phyloP scores from a whole-genome alignment of 257 asterid genomes.

The Knoxia roxburghii region DNA sequence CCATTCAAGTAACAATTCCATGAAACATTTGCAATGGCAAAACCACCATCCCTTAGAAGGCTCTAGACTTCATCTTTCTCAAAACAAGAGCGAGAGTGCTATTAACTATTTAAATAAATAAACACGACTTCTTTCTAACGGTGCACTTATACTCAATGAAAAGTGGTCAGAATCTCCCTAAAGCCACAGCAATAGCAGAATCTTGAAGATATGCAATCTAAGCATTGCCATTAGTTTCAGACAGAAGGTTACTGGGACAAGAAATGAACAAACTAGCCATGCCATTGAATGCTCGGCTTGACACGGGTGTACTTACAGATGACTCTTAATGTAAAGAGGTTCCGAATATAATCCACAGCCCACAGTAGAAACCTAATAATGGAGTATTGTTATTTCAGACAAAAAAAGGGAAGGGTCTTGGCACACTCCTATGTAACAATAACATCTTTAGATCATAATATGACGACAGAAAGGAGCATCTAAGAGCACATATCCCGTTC shows the following conservation, averaged over 20 bases:
- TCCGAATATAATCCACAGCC: no score
- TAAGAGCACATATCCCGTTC: not conserved
- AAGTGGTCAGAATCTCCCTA: not conserved
- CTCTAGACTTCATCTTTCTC: no score
- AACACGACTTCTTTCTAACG: no score
- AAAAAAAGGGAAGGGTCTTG: not conserved
- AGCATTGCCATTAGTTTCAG: not conserved
- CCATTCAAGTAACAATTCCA: not conserved
- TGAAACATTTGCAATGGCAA: not conserved
- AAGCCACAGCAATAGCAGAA: not conserved
- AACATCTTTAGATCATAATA: not conserved
- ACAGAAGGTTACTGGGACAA: not conserved
- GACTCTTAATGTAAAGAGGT: no score
- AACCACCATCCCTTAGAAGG: not conserved
- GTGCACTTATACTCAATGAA: not conserved
- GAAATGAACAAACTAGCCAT: not conserved
- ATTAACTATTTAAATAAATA: no score
- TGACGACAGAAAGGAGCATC: not conserved
- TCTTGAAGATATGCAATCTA: not conserved
- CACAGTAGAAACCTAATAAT: not conserved
- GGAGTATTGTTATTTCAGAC: not conserved
- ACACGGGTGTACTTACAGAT: no score
- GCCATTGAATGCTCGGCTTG: not conserved
- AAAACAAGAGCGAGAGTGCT: no score
- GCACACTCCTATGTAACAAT: not conserved